These are phyloP conservation scores for Naematelia aurantialba DNA, from an alignment of 768 basidiomycete species.

Conservation along the genomic window DNA sequence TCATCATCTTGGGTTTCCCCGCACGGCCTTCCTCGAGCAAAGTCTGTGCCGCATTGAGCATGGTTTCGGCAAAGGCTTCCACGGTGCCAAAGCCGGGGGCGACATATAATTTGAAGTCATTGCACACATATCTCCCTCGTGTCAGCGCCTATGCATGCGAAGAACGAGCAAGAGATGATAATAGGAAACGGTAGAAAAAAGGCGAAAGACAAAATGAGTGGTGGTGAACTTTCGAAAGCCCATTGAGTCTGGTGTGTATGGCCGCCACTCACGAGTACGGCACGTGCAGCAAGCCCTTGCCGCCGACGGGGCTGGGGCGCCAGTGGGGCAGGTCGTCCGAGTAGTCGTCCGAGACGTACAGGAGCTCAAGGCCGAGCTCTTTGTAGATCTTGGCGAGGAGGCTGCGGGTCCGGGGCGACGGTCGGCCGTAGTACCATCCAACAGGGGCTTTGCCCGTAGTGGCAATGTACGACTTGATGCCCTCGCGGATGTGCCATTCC, in stretches of 20 bases:
- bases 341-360: slow-evolving; percentile 17
- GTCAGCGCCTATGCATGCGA: background rate
- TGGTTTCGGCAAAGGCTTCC: slow-evolving; percentile 8
- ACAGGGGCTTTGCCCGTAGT: slow-evolving; percentile 15
- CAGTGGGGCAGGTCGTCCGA: slow-evolving; percentile 20
- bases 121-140: background rate
- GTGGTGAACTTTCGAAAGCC: no score
- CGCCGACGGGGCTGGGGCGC: slow-evolving; percentile 8
- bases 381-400: slow-evolving; percentile 18
- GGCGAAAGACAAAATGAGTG: no score
- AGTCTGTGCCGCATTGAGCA: slow-evolving; percentile 8
- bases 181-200: no score
- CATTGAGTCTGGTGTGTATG: no score
- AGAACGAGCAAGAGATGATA: no score
- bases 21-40: slow-evolving; percentile 5
- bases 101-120: background rate
- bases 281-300: slow-evolving; percentile 13
- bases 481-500: slow-evolving; percentile 16
- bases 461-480: slow-evolving; percentile 9
- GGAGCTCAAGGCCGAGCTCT: slow-evolving; percentile 12
- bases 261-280: slow-evolving; percentile 18
- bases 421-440: slow-evolving; percentile 24
- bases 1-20: slow-evolving; percentile 11
- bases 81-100: slow-evolving; percentile 9
- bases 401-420: slow-evolving; percentile 9